Evolutionary conservation across 2,329 filamentous ascomycete genomes (phyloP), one percentile per base, ranked within the genome.

Genomic region (Hypomyces rosellus): DNA sequence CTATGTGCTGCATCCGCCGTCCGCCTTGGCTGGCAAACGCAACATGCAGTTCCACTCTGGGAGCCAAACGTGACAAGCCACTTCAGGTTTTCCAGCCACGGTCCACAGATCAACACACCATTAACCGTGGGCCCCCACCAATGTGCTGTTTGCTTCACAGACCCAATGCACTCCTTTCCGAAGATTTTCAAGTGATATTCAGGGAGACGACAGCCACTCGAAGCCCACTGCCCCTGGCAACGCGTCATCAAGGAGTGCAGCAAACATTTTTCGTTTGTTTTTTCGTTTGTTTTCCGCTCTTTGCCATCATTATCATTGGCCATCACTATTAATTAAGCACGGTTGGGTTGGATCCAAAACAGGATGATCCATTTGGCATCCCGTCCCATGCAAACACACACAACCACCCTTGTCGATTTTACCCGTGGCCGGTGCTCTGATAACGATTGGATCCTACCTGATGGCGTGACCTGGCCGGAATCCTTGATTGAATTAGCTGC

Each of bases 11-110:
- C 39, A 42, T 13, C 20, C 20, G 39, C 39, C 15, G 9, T 15
- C 39, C 20, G 39, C 48, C 41, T 8, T 20, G 13, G 18, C 30
- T 36, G 30, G 25, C 25, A 30, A 30, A 30, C 25, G 25, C 25
- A 30, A 11, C 12, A 45, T n/a, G 43, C 30, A 5, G 30, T 34
- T 16, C 22, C 15, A 46, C 22, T n/a, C 16, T n/a, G 34, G 20
- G 44, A 33, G n/a, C 22, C 12, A 30, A 30, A 30, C 6, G 9
- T 50, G 48, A 43, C 48, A 37, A 45, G 38, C 30, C 38, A 51
- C 49, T 39, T 33, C 25, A 30, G 25, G 25, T 30, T 8, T 50
- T 46, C 18, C 48, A 51, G 45, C 33, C 44, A 39, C 39, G 39
- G 15, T 22, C 18, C 15, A 22, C 13, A 13, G 39, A 22, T 30